These are phyloP conservation scores for Ephemerocybe angulata DNA, from an alignment of 768 basidiomycete genomes.

Conservation along the genomic window DNA sequence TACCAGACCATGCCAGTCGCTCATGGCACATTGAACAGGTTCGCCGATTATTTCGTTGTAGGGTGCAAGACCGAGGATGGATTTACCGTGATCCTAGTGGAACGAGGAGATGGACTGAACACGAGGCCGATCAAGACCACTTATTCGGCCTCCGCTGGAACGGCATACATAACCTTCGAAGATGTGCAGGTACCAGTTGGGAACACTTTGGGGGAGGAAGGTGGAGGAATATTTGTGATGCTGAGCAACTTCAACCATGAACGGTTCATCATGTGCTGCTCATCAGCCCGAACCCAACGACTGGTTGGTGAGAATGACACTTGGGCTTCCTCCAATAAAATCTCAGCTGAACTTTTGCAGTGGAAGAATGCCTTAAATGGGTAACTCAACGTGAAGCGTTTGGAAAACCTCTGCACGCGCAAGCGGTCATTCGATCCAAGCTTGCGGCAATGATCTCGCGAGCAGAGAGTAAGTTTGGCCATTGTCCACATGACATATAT, in stretches of 20 bases:
- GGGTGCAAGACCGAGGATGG: conserved; percentile 72
- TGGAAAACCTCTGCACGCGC: conserved; percentile 79
- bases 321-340: neutral
- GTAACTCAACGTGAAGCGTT: conserved; percentile 85
- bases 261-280: conserved; percentile 86
- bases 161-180: conserved; percentile 79
- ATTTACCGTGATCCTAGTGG: conserved; percentile 76
- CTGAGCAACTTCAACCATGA: conserved; percentile 90
- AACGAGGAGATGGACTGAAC: conserved; percentile 41
- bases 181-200: conserved; percentile 82
- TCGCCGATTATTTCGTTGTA: conserved; percentile 62
- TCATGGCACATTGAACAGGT: conserved; percentile 14
- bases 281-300: conserved; percentile 54
- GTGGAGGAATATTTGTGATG: conserved; percentile 35
- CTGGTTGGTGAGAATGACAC: conserved; percentile 21
- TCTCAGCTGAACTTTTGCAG: conserved; percentile 21
- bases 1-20: neutral
- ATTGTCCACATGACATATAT: neutral
- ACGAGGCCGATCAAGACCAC: conserved; percentile 63
- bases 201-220: conserved; percentile 64
- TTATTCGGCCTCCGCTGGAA: conserved; percentile 88
- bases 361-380: conserved; percentile 94
- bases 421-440: conserved; percentile 86
- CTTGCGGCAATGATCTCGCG: conserved; percentile 87
- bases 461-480: conserved; percentile 37